Base-by-base conservation (phyloP, 306 rosid genomes). In the Sicyos edulis region DNA sequence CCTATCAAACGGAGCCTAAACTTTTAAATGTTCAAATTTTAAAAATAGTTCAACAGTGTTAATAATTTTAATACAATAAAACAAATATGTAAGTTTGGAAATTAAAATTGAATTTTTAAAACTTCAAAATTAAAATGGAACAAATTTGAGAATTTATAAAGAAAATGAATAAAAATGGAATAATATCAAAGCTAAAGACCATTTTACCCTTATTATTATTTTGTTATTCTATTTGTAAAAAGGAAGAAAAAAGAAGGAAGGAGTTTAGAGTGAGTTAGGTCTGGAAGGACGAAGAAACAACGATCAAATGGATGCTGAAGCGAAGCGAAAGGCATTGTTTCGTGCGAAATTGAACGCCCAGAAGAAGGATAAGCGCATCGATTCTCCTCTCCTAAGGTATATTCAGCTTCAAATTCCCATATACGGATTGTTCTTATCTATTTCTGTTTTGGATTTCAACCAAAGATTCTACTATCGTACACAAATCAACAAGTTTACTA, bases 291-390 rank as follows among this genome's bases (percentile, higher is more conserved):
- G 61, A 20, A 42, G 32, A 11, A 64, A 40, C 10, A 26, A 64
- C 15, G 49, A 17, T 0, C 49, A 32, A 61, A 84, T 84, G 87
- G 81, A 84, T 64, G 81, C 83, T 14, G 82, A 88, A 73, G 88
- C 90, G 24, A 88, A 77, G 87, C 86, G 85, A 69, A 93, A 85
- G 70, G 84, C 92, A 8, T 8, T 80, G 16, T 85, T 87, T 79
- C 98, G 95, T 67, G 86, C 96, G 59, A 86, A 80, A 85, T 76
- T 90, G 87, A 88, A 86, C 71, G 90, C 91, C 5, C 89, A 86
- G 82, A 87, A 86, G 90, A 91, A 87, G 80, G 97, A 85, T 9
- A 93, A 93, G 80, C 93, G 91, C 77, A 81, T 85, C 12, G 92
- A 87, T 52, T 93, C 96, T 54, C 92, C 96, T 67, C 86, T 93